Base-by-base conservation (phyloP, 495 filamentous ascomycete genomes). In the Hyaloscypha finlandica region DNA sequence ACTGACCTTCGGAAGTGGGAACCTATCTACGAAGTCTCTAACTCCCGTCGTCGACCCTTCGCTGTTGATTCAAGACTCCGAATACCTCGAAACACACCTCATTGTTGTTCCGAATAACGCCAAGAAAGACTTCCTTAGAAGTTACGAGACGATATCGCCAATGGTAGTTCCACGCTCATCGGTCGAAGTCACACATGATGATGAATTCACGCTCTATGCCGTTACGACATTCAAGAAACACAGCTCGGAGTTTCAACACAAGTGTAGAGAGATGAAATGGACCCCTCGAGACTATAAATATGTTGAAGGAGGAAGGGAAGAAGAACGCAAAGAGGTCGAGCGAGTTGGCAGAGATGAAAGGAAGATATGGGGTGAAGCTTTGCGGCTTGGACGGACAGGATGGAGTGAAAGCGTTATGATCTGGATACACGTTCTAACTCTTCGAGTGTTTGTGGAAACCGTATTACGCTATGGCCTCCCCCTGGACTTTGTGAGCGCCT, bases 341-440 rank as follows among this genome's bases (percentile, higher is more conserved):
- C 85, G 88, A 59, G 88, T 97, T 42, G 82, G 84, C 61, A 88
- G 85, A 62, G 90, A 96, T 72, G 93, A 96, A 79, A 81, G 87
- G 74, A 96, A 93, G 79, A 79, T 96, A 4, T 95, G 91, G 88
- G 91, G 90, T 4, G 93, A 98, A 79, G 93, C 93, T n/a, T 75
- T 99, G 73, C 82, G 92, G 59, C 81, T 97, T 58, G 92, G 89
- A 8, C 83, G 92, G 68, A 96, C 91, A 25, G 92, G 91, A 32
- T 98, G 94, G 85, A 93, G 93, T 70, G 96, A 99, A 77, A 87
- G 88, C 58, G 92, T 96, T 66, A 97, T 97, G 93, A 89, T 93
- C 63, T 96, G 92, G 94, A 81, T 93, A 12, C 96, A 98, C 76
- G 91, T 95, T 19, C 81, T 97, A 74, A 90, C 94, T 6, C 80